Conservation (phyloP, 2,329 filamentous ascomycete genomes). For the Spiromastix sp. region DNA sequence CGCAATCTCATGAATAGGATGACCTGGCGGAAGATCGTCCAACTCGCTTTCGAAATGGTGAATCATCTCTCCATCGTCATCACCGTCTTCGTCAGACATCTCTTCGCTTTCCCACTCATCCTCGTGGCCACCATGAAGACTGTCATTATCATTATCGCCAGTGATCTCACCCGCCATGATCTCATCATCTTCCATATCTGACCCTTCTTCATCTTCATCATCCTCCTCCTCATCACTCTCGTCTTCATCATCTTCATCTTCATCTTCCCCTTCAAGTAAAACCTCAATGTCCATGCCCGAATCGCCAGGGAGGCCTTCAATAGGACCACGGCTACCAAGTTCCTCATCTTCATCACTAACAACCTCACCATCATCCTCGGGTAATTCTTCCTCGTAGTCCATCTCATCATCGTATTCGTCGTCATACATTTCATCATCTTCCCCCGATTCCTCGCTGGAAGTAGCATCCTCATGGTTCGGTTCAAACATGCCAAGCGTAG, state of each 20-base stretch:
- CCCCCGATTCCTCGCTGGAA: constrained; percentile 57
- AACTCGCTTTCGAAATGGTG: constrained; percentile 33
- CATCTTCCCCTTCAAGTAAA: constrained; percentile 63
- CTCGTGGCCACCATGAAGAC: constrained; percentile 36
- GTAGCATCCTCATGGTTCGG: constrained; percentile 71
- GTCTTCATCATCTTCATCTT: constrained; percentile 53
- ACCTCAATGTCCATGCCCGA: constrained; percentile 69
- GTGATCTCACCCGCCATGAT: constrained; percentile 45
- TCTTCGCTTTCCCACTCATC: constrained; percentile 42
- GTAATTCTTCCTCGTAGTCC: constrained; percentile 79
- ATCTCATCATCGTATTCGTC: constrained; percentile 83
- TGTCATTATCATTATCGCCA: constrained; percentile 44
- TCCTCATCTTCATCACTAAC: constrained; percentile 86
- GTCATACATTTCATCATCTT: constrained; percentile 87
- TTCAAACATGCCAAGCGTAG: constrained; percentile 88
- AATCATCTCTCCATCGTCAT: constrained; percentile 34
- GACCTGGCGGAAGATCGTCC: constrained; percentile 29
- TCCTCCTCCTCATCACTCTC: constrained; percentile 50
- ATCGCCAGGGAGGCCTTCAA: constrained; percentile 54
- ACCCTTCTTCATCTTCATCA: constrained; percentile 48
- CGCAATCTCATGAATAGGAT: too few species aligned
- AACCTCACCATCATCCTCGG: constrained; percentile 70
- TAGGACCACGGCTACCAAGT: constrained; percentile 65
- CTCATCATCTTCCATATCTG: constrained; percentile 47
- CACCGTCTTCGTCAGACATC: constrained; percentile 33